Evolutionary conservation across 352 stramenopile species (phyloP).

Genomic region (Globisporangium viniferum): DNA sequence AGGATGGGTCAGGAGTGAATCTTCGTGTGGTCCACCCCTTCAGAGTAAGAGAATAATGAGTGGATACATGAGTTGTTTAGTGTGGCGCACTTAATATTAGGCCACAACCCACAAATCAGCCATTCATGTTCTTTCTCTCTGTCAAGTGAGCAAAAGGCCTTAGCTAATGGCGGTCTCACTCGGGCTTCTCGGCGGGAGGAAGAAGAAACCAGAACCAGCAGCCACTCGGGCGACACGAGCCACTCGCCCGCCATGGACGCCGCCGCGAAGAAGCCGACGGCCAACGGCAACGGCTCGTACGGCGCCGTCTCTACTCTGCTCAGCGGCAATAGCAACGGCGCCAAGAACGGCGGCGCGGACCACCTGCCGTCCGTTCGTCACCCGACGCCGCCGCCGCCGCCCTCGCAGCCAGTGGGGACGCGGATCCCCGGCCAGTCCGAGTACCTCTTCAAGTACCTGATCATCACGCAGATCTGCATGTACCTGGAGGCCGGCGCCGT

Average conservation of each 20-base stretch:
- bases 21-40: conserved; percentile 7
- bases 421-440: conserved; percentile 25
- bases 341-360: not conserved
- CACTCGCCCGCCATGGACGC: conserved; percentile 9
- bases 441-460: conserved; percentile 85
- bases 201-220: not conserved
- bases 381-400: not conserved
- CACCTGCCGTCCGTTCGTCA: not conserved
- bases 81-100: not conserved
- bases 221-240: not conserved
- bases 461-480: conserved; percentile 84
- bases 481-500: conserved; percentile 86
- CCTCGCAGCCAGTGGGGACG: conserved; percentile 5
- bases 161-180: not conserved
- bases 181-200: conserved; percentile 8
- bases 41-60: not conserved
- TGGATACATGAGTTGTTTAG: not conserved
- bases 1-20: conserved; percentile 1
- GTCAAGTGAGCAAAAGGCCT: not conserved
- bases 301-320: conserved; percentile 2
- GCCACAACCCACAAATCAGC: conserved; percentile 1
- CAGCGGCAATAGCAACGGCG: not conserved
- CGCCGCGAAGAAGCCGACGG: not conserved
- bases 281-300: conserved; percentile 5
- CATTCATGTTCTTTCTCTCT: not conserved